Conservation (phyloP, 73 alveolate species). For the Durusdinium trenchii region DNA sequence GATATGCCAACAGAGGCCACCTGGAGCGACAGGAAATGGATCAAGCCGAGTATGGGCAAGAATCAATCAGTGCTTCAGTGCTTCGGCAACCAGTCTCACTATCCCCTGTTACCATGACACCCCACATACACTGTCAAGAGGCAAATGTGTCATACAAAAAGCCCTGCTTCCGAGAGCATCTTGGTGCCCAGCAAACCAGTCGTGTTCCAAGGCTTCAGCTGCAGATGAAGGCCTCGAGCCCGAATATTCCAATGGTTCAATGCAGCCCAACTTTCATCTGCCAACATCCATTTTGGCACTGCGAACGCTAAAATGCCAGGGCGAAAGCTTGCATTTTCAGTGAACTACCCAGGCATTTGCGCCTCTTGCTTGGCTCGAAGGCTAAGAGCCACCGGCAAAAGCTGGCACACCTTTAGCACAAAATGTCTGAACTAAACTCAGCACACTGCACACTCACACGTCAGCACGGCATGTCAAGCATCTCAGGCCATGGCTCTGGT, state of each 20-base stretch:
- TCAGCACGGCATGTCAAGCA: too few species aligned
- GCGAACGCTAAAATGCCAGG: background rate
- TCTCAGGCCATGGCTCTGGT: conserved; percentile 28
- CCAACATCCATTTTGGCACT: background rate
- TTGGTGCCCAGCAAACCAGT: conserved; percentile 37
- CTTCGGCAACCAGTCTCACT: too few species aligned
- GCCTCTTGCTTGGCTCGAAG: conserved; percentile 75
- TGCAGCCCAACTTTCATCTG: background rate
- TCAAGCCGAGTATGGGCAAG: too few species aligned
- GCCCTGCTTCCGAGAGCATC: background rate
- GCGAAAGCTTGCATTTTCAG: background rate
- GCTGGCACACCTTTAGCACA: conserved; percentile 50
- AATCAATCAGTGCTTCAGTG: too few species aligned
- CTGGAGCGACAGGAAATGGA: too few species aligned
- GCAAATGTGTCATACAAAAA: background rate
- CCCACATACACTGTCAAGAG: too few species aligned
- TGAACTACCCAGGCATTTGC: background rate
- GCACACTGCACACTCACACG: background rate
- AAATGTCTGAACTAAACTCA: background rate
- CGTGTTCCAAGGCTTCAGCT: conserved; percentile 73
- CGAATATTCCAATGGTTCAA: background rate
- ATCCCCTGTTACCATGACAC: too few species aligned
- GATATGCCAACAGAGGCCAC: too few species aligned
- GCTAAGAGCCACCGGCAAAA: conserved; percentile 94
- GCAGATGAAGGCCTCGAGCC: conserved; percentile 71